Base-by-base conservation (phyloP, 2,329 filamentous ascomycete genomes). In the Cladorrhinum sp. region DNA sequence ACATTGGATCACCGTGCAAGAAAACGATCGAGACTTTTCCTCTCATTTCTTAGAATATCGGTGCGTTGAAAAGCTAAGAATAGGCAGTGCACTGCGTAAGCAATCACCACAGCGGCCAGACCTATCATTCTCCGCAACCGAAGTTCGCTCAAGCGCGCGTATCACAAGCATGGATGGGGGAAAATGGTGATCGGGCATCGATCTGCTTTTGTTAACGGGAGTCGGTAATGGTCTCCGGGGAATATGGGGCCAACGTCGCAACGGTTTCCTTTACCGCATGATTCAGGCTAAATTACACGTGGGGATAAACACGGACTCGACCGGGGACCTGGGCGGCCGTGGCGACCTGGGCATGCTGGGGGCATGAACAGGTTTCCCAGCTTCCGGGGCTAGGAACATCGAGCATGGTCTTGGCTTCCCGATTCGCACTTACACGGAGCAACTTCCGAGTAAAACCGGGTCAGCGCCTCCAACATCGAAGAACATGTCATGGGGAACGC, bases 251-350 rank as follows among this genome's bases (percentile, higher is more conserved):
- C 48, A 50, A 49, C 12, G 36, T 30, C n/a, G 56, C 20, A 55
- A 24, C 51, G 49, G 30, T 28, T 51, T 59, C 26, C 58, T 49
- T 61, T 53, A 28, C 57, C 59, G 52, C 50, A 16, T 24, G 12
- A 24, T 64, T 67, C 60, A 67, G 65, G 58, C 65, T 67, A 63
- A 67, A 60, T 58, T n/a, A 14, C 60, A 64, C 64, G 60, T 63
- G 62, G 55, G 24, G 52, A 57, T 23, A 48, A 55, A 52, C 18
- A 42, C 26, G 50, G 20, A 52, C 42, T 16, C 55, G 36, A 42
- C 52, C 28, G 55, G 49, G 12, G 2, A 10, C 6, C 21, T 58
- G 51, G 58, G n/a, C n/a, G n/a, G n/a, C n/a, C n/a, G n/a, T n/a
- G n/a, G n/a, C n/a, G n/a, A n/a, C n/a, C n/a, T n/a, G n/a, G n/a